Base-by-base conservation (phyloP, 352 stramenopile species). In the Sclerospora graminicola region DNA sequence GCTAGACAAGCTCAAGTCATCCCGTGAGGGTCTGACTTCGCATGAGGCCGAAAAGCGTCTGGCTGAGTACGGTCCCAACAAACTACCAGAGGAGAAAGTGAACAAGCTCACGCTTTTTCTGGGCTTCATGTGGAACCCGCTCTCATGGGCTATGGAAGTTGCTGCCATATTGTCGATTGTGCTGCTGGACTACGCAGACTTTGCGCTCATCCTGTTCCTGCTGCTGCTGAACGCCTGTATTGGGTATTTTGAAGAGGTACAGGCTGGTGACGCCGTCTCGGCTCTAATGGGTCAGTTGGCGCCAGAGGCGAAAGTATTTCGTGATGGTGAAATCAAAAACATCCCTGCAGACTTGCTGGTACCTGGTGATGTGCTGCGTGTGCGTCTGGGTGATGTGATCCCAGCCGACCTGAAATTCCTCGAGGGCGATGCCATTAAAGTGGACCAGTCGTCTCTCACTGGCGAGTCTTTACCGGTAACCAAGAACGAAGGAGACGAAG, bases 391-490 rank as follows among this genome's bases (percentile, higher is more conserved):
- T 41, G 87, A 96, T 45, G 84, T 94, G 29, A 82, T 97, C 41
- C 93, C 93, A 6, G 88, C 88, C 13, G 92, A 98, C 60, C 42
- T 91, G 37, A 84, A 86, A 65, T 82, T 88, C 59, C 65, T 91
- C 19, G 73, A 88, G 35, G 80, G 80, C 13, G 76, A 92, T 26
- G 28, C 60, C 14, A 43, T 97, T 42, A 85, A 94, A 47, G 83
- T 94, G 16, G 81, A 95, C 47, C 84, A 97, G 63, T 89, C 90
- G 31, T 93, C 87, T 23, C 67, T 98, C 11, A 97, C 92, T 31
- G 91, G 92, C 41, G 92, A 98, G 64, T 96, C 89, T 31, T 66
- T 98, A 27, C 86, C 90, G 23, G 90, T 97, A 47, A 89, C 83
- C 28, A 89, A 88, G 73, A 63, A 62, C 51, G 59, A 80, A 31